These are phyloP conservation scores for Leishmania mexicana DNA, from an alignment of 208 protist genomes.

Conservation along the genomic window DNA sequence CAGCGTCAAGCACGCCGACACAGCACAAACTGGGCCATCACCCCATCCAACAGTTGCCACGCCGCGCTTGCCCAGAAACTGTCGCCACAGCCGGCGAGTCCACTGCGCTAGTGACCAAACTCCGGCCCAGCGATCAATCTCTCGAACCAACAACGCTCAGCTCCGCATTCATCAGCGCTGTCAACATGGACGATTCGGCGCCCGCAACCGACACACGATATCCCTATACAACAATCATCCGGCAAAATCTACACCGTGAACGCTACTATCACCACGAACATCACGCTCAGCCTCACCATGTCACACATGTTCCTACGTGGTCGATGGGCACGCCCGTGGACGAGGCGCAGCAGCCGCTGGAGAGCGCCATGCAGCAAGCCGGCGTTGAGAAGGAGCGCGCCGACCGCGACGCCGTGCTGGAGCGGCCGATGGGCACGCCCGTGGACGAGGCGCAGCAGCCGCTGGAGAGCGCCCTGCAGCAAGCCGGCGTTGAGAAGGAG, in stretches of 20 bases:
- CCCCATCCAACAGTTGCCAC: background rate
- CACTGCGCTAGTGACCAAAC: background rate
- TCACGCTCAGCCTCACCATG: background rate
- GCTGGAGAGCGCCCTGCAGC: constrained; percentile 3
- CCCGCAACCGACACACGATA: too few relatives aligned
- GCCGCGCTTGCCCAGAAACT: background rate
- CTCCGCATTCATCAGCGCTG: background rate
- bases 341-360: background rate
- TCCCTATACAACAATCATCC: background rate
- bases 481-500: background rate
- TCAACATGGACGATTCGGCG: too few relatives aligned
- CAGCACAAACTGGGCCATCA: background rate
- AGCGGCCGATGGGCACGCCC: background rate
- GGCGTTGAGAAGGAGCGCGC: background rate
- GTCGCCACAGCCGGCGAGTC: background rate
- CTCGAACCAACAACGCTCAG: background rate
- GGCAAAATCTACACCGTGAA: background rate
- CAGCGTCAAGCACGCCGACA: background rate
- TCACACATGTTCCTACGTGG: background rate
- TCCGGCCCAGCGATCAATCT: background rate
- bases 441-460: background rate
- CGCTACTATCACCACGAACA: background rate
- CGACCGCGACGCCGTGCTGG: background rate
- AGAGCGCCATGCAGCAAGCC: background rate
- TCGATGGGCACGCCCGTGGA: background rate